Conservation (phyloP, 2,329 filamentous ascomycete species). For the Trichoderma lentiforme region DNA sequence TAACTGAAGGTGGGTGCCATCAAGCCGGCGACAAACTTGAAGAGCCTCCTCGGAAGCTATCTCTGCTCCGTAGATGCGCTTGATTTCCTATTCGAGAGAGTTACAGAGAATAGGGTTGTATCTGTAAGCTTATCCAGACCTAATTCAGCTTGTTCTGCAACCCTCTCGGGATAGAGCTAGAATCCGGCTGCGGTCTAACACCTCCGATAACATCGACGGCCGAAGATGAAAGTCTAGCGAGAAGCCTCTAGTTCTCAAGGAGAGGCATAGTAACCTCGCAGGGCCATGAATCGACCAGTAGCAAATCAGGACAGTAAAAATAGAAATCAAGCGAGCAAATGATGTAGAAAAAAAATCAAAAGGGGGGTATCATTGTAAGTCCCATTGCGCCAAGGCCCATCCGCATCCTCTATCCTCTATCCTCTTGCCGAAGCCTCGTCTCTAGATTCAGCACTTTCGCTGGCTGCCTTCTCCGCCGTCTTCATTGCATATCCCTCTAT, state of each 20-base stretch:
- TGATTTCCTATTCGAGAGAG: conserved; percentile 4
- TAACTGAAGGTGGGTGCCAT: conserved; percentile 6
- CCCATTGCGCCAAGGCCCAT: neutral
- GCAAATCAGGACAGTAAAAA: neutral
- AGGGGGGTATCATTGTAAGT: conserved; percentile 20
- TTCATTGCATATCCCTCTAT: conserved; percentile 61
- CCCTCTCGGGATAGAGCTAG: neutral
- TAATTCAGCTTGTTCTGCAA: neutral
- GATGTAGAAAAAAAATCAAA: neutral
- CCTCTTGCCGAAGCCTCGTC: conserved; percentile 16
- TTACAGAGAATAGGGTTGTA: neutral
- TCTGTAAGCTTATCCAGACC: neutral
- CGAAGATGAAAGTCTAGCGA: neutral
- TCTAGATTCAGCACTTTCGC: conserved; percentile 29
- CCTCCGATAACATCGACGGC: neutral
- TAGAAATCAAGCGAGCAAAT: neutral
- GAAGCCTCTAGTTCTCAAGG: neutral
- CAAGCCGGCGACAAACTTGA: neutral
- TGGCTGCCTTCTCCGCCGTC: conserved; percentile 32
- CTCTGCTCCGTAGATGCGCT: neutral
- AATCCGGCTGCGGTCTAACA: neutral
- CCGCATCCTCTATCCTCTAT: neutral
- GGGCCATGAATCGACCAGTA: neutral
- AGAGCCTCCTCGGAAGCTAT: neutral
- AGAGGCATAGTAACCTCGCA: neutral